A percentile compares a stretch with the other conserved stretches of the same genome.
phyloP scores from a whole-genome alignment of 371 early-diverging fungal genomes.

The Zychaea mexicana region DNA sequence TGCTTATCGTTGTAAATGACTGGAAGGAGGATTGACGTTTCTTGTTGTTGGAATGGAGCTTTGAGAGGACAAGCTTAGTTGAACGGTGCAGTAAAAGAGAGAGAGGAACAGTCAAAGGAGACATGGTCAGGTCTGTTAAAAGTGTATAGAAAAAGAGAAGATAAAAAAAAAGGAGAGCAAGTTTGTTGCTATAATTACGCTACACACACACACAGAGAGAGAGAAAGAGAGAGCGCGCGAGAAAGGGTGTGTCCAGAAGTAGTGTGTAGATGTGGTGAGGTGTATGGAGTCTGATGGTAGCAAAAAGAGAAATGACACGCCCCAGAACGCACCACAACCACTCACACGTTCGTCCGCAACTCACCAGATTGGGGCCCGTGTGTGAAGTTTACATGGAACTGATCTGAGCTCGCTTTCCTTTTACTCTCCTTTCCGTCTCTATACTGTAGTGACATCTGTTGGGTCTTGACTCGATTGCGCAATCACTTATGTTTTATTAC shows the following conservation, averaged over 20 bases:
- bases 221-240: neutral
- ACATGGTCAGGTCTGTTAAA: conserved; percentile 4
- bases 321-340: too few relatives aligned
- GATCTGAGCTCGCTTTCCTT: too few relatives aligned
- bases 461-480: too few relatives aligned
- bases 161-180: neutral
- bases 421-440: too few relatives aligned
- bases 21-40: neutral
- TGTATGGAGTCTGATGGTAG: neutral
- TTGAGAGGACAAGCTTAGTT: conserved; percentile 16
- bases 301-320: too few relatives aligned
- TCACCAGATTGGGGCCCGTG: too few relatives aligned
- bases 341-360: too few relatives aligned
- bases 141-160: neutral
- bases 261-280: neutral
- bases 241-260: neutral
- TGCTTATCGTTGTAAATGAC: neutral
- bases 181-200: neutral
- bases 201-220: too few relatives aligned
- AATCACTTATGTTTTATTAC: too few relatives aligned
- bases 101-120: conserved; percentile 21
- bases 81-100: conserved; percentile 26
- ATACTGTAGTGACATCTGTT: too few relatives aligned
- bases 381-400: too few relatives aligned
- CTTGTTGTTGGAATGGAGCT: conserved; percentile 1